These are phyloP conservation scores for Cryptococcus hybrid DNA, from an alignment of 1,284 basidiomycete species.

Conservation along the genomic window DNA sequence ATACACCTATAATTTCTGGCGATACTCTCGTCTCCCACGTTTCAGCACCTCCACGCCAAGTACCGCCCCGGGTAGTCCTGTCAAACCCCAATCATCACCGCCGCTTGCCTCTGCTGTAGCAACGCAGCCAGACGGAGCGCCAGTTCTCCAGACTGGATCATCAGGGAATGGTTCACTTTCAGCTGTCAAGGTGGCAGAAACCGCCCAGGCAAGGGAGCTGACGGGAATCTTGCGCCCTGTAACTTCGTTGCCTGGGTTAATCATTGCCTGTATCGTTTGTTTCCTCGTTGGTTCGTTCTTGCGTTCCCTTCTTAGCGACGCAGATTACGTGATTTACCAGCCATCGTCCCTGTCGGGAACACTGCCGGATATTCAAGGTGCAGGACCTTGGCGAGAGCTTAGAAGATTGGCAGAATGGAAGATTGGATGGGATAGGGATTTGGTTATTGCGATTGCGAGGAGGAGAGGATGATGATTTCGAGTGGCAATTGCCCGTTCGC, in stretches of 20 bases:
- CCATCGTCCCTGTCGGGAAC: conserved; percentile 52
- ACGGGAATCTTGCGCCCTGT: conserved; percentile 11
- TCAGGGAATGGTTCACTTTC: neutral
- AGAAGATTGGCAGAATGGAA: conserved; percentile 65
- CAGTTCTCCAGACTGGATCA: neutral
- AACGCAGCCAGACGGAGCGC: neutral
- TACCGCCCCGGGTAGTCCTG: conserved; percentile 13
- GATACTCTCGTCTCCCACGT: conserved; percentile 18
- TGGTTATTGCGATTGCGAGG: conserved; percentile 55
- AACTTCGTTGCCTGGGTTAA: conserved; percentile 53
- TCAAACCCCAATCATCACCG: conserved; percentile 3
- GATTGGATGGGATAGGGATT: conserved; percentile 36
- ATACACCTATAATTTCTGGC: conserved; percentile 19
- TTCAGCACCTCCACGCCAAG: conserved; percentile 18
- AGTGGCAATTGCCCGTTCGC: too few species aligned
- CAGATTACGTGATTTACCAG: conserved; percentile 83
- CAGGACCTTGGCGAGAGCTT: conserved; percentile 73
- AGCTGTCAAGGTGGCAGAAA: neutral
- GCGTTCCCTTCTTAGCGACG: conserved; percentile 72
- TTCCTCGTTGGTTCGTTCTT: conserved; percentile 89
- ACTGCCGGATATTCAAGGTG: neutral
- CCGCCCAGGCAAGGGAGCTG: too few species aligned
- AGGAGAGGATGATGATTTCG: neutral
- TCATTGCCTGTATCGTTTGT: conserved; percentile 79
- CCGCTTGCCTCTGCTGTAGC: neutral